Conservation (phyloP, 345 rosid genomes). For the Linum usitatissimum region DNA sequence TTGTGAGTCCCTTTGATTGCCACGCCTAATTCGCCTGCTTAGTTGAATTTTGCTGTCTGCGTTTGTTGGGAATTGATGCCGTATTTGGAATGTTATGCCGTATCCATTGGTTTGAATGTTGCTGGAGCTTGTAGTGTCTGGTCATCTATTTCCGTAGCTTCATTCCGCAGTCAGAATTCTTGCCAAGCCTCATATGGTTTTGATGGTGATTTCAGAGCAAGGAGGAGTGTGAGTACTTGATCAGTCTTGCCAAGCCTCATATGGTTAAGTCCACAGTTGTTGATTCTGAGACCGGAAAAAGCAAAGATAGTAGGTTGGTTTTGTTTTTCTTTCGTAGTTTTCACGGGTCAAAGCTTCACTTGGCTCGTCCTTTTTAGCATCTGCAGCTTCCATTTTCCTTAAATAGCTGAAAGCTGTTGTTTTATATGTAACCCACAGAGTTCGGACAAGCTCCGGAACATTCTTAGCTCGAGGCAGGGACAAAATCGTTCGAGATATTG, state of each 20-base stretch:
- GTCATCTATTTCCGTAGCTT: neutral
- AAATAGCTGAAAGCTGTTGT: constrained; percentile 7
- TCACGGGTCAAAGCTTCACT: neutral
- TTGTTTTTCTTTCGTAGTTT: neutral
- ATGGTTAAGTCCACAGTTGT: constrained; percentile 84
- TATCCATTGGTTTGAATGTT: neutral
- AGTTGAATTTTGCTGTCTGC: neutral
- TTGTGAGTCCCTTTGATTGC: constrained; percentile 38
- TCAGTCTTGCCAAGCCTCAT: constrained; percentile 63
- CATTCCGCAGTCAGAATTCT: neutral
- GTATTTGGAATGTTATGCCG: neutral
- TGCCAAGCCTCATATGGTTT: too few relatives aligned
- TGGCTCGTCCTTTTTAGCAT: neutral
- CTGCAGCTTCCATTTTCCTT: constrained; percentile 4
- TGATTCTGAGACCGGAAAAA: constrained; percentile 74
- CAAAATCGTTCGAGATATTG: constrained; percentile 58
- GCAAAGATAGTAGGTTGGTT: constrained; percentile 73
- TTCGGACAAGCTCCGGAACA: constrained; percentile 83
- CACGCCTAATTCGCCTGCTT: neutral
- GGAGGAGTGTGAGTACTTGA: constrained; percentile 72
- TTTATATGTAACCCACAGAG: constrained; percentile 35
- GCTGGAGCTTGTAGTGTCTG: neutral
- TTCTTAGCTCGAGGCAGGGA: constrained; percentile 74
- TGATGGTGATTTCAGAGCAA: constrained; percentile 35
- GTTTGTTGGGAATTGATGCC: neutral